Percentiles rank a stretch among this genome's conserved stretches.
Conservation (phyloP, 495 filamentous ascomycete genomes). For the Thozetella sp. region DNA sequence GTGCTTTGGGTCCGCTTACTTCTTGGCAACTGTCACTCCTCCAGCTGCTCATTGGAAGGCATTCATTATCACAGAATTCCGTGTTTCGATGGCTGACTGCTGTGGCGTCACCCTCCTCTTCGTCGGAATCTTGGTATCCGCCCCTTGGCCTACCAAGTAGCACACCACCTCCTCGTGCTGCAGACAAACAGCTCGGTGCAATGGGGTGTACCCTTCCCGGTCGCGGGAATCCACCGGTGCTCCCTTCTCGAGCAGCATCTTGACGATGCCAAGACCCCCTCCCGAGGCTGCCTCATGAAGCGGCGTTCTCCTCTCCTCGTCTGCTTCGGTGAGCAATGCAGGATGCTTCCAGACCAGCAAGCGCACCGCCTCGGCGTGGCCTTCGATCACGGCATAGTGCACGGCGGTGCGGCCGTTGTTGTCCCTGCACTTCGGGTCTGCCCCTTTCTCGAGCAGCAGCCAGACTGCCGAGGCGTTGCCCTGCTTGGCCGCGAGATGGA, state of each 20-base stretch:
- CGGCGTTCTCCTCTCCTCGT: background rate
- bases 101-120: background rate
- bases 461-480: too few relatives aligned
- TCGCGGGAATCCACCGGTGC: background rate
- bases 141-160: background rate
- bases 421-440: too few relatives aligned
- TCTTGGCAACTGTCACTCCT: too few relatives aligned
- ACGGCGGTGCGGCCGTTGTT: too few relatives aligned
- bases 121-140: background rate
- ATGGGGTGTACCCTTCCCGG: background rate
- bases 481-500: too few relatives aligned
- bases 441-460: too few relatives aligned
- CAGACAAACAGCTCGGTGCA: background rate
- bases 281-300: background rate
- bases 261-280: background rate
- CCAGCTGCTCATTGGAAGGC: too few relatives aligned
- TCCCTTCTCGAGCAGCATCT: background rate
- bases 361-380: background rate
- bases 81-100: background rate
- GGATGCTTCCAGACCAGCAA: background rate
- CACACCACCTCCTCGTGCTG: background rate
- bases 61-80: too few relatives aligned
- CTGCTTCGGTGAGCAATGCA: background rate
- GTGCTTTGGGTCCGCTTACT: too few relatives aligned
- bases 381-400: background rate